Conservation (phyloP, 2,329 filamentous ascomycete species). For the Arthrinium puccinioides region DNA sequence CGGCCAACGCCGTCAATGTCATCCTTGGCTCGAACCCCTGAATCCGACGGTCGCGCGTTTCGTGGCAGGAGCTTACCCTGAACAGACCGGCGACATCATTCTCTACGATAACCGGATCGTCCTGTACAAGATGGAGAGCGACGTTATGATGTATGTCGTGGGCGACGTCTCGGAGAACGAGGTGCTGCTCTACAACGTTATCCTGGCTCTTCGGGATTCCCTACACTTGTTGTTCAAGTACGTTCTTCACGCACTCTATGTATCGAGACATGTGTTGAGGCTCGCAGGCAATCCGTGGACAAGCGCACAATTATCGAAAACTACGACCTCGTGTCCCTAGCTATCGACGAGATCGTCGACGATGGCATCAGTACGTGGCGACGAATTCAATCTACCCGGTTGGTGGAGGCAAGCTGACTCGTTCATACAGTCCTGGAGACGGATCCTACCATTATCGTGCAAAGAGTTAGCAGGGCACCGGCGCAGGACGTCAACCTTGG, state of each 20-base stretch:
- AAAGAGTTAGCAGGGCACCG: conserved; percentile 86
- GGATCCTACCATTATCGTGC: conserved; percentile 88
- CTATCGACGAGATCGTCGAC: conserved; percentile 91
- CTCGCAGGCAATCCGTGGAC: conserved; percentile 78
- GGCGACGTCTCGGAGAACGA: conserved; percentile 93
- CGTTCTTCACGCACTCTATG: not conserved
- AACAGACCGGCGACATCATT: conserved; percentile 65
- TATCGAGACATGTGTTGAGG: not conserved
- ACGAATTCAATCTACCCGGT: not conserved
- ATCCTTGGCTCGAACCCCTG: not conserved
- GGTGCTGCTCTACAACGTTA: conserved; percentile 89
- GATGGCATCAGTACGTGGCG: conserved; percentile 33
- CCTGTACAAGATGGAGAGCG: conserved; percentile 95
- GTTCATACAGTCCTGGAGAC: conserved; percentile 93
- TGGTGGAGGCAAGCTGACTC: not conserved
- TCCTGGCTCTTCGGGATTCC: conserved; percentile 83
- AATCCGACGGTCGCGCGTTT: not conserved
- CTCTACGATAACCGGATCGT: conserved; percentile 95
- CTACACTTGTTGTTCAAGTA: conserved; percentile 55
- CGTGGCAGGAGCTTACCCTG: conserved; percentile 1
- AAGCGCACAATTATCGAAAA: conserved; percentile 98
- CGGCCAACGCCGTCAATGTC: too few species aligned
- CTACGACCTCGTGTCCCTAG: conserved; percentile 91
- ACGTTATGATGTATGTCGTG: conserved; percentile 93
- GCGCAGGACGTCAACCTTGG: conserved; percentile 87